Evolutionary conservation across 108 stramenopile species (phyloP).

Genomic region (Pseudonitzschia multistriata): DNA sequence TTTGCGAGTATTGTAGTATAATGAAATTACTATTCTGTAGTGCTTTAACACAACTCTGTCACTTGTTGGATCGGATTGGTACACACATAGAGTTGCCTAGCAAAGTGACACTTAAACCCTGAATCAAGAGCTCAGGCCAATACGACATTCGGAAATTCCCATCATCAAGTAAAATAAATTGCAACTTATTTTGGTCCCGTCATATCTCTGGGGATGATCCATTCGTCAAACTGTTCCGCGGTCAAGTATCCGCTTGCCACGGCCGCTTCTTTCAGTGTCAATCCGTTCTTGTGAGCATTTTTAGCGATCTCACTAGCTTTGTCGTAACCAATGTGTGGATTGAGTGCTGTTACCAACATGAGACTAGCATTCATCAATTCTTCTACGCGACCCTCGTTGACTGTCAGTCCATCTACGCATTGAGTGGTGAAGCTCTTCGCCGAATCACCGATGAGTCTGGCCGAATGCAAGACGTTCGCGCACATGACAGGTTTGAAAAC

Average conservation of each 20-base stretch:
- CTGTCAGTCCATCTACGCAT: slow-evolving; percentile 88
- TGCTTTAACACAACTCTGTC: no score
- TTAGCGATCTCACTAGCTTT: slow-evolving; percentile 96
- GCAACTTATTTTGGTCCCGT: slow-evolving; percentile 79
- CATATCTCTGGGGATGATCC: slow-evolving; percentile 96
- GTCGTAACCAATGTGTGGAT: slow-evolving; percentile 98
- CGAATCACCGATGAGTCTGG: slow-evolving; percentile 92
- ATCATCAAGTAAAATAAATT: no score
- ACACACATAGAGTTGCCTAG: no score
- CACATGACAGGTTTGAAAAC: slow-evolving; percentile 99
- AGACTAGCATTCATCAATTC: slow-evolving; percentile 85
- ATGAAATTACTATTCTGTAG: no score
- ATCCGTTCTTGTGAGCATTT: slow-evolving; percentile 92
- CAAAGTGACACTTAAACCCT: no score
- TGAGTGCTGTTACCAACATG: slow-evolving; percentile 98
- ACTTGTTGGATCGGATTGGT: no score
- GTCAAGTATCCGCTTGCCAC: slow-evolving; percentile 87
- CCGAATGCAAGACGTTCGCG: slow-evolving; percentile 88
- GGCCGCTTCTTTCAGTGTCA: slow-evolving; percentile 90
- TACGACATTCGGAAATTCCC: no score
- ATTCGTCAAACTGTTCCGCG: slow-evolving; percentile 93
- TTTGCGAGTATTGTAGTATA: no score
- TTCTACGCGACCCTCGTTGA: slow-evolving; percentile 83
- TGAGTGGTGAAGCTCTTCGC: slow-evolving; percentile 75
- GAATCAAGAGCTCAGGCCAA: no score